These are phyloP conservation scores for Irpex sp. DNA, from an alignment of 1,284 basidiomycete genomes.

Conservation along the genomic window DNA sequence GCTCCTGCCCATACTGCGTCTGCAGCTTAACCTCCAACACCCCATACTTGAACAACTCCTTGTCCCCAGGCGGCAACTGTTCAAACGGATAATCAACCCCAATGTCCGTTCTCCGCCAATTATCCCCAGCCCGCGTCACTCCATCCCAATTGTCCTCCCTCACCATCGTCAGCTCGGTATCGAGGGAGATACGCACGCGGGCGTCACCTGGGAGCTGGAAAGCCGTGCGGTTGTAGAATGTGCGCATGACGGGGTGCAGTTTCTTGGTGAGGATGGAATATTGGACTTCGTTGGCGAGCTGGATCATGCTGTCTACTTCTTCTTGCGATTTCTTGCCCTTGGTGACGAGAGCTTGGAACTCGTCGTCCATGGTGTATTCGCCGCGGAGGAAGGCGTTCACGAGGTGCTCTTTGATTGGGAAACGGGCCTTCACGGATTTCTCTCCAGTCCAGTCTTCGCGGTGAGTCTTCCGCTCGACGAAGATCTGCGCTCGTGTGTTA, in stretches of 20 bases:
- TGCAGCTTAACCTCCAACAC: conserved; percentile 97
- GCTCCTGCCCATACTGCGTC: conserved; percentile 94
- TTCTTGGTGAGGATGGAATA: conserved; percentile 87
- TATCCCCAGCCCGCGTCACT: conserved; percentile 68
- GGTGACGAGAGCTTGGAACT: conserved; percentile 85
- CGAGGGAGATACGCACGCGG: conserved; percentile 95
- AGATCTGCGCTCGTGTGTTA: conserved; percentile 56
- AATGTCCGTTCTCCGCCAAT: conserved; percentile 94
- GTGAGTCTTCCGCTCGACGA: conserved; percentile 98
- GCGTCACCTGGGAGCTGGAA: conserved; percentile 99
- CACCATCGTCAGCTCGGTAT: conserved; percentile 92
- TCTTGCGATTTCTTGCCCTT: conserved; percentile 94
- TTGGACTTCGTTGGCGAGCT: conserved; percentile 95
- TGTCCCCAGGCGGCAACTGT: conserved; percentile 76
- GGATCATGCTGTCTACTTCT: conserved; percentile 94
- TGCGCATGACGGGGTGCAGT: conserved; percentile 81
- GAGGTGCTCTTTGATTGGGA: conserved; percentile 94
- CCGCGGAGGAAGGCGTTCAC: conserved; percentile 92
- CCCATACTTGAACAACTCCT: conserved; percentile 91
- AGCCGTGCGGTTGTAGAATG: conserved; percentile 99
- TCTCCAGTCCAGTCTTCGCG: conserved; percentile 99
- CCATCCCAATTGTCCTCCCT: conserved; percentile 99
- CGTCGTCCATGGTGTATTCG: conserved; percentile 91
- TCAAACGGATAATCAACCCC: conserved; percentile 92
- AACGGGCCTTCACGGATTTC: conserved; percentile 98